phyloP scores from a whole-genome alignment of 2,329 filamentous ascomycete species.

The Scytalidium lignicola region DNA sequence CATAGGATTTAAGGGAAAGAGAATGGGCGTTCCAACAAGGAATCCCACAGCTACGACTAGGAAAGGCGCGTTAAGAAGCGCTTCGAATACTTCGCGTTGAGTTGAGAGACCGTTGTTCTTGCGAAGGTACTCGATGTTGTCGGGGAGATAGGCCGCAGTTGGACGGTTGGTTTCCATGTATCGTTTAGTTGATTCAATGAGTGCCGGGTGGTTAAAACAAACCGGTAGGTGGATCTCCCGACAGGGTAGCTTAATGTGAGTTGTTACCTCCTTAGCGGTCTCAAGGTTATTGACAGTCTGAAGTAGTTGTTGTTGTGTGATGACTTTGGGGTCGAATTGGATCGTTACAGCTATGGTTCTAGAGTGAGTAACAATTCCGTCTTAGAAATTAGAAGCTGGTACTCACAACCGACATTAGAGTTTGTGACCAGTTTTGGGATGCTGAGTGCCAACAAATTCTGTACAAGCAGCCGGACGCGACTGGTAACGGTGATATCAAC shows the following conservation, averaged over 20 bases:
- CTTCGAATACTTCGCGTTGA: slow-evolving; percentile 28
- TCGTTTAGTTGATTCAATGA: slow-evolving; percentile 17
- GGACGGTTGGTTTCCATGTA: slow-evolving; percentile 26
- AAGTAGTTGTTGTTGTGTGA: slow-evolving; percentile 33
- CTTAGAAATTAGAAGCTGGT: slow-evolving; percentile 5
- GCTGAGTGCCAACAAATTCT: slow-evolving; percentile 23
- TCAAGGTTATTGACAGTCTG: slow-evolving; percentile 32
- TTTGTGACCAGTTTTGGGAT: slow-evolving; percentile 39
- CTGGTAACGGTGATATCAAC: slow-evolving; percentile 10
- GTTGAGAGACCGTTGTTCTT: slow-evolving; percentile 32
- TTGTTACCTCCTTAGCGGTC: slow-evolving; percentile 14
- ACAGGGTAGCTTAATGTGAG: slow-evolving; percentile 34
- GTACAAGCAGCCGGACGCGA: slow-evolving; percentile 11
- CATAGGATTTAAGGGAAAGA: slow-evolving; percentile 24
- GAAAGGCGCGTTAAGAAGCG: slow-evolving; percentile 28
- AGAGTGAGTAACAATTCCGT: slow-evolving; percentile 1
- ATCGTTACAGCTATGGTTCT: slow-evolving; percentile 32
- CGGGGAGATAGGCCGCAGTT: slow-evolving; percentile 26
- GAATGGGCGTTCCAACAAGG: slow-evolving; percentile 31
- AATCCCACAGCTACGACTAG: slow-evolving; percentile 32
- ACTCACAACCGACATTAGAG: slow-evolving; percentile 40
- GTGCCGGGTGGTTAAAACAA: slow-evolving; percentile 32
- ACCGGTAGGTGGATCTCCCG: slow-evolving; percentile 40
- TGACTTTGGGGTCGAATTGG: slow-evolving; percentile 38
- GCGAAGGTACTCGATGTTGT: slow-evolving; percentile 23